Evolutionary conservation across 306 rosid genomes (phyloP), one percentile per base, ranked within the genome.

Genomic region (Leucaena leucocephala): DNA sequence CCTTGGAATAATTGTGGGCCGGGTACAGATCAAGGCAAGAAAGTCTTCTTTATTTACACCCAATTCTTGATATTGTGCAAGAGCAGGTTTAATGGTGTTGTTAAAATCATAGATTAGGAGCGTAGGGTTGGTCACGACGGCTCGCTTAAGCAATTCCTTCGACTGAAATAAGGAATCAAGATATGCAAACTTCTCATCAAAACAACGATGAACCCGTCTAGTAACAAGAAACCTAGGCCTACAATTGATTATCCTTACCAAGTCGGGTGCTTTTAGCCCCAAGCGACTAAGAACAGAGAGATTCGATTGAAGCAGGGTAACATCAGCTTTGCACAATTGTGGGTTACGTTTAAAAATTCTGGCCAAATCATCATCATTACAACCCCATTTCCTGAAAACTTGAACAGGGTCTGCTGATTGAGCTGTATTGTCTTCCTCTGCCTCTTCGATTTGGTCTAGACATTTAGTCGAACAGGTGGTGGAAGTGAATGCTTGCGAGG

Each of bases 61-160:
- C 67, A 94, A 33, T 58, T 73, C 78, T 82, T 88, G 80, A 78
- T 94, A 94, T 15, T 82, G 52, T 6, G 70, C 77, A 62, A 92
- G 36, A 21, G 74, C 68, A 13, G 90, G 89, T 59, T 86, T 80
- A 65, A 94, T 54, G 43, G 12, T 72, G 34, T 78, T 34, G 64
- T 65, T 75, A 78, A 82, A 74, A 9, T 86, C 90, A 57, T 76
- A 86, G 2, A 86, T 78, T 79, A 93, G 43, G 45, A 86, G 74
- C 6, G 97, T 90, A 57, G 96, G 97, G 86, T 94, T 90, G 76
- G 88, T 90, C 42, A 84, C 80, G 72, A 94, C 85, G 80, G 92
- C 96, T 75, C 82, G 89, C 17, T 62, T 77, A 71, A 94, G 92
- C 77, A 81, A 44, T 35, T 85, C 90, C 81, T 81, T 92, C 0